These are phyloP conservation scores for Auriscalpium orientale DNA, from an alignment of 768 basidiomycete genomes.

Conservation along the genomic window DNA sequence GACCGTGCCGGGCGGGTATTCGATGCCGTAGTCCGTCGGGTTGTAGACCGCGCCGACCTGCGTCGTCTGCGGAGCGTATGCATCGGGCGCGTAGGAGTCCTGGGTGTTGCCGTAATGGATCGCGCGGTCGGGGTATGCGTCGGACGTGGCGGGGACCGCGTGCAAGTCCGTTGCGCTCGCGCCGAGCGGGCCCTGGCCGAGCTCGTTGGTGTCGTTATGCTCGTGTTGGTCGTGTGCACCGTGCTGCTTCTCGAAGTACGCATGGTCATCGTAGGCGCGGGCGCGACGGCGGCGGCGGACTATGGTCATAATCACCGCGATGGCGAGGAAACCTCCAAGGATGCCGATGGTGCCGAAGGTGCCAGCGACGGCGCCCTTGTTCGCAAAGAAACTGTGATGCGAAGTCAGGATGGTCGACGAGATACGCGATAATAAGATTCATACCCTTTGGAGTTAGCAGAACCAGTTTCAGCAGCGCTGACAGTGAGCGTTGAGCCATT, in stretches of 20 bases:
- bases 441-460: background rate
- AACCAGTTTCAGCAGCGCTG: background rate
- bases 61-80: background rate
- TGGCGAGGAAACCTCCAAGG: conserved; percentile 5
- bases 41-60: background rate
- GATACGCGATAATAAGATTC: background rate
- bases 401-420: conserved; percentile 10
- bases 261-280: background rate
- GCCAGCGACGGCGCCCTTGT: conserved; percentile 14
- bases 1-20: conserved; percentile 3
- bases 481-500: background rate
- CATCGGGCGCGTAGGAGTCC: background rate
- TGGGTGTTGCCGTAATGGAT: conserved; percentile 6
- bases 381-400: conserved; percentile 7
- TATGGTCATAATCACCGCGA: background rate
- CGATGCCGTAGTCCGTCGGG: conserved; percentile 8
- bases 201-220: background rate
- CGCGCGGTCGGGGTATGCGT: conserved; percentile 12
- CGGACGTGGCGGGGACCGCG: background rate
- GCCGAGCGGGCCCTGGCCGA: conserved; percentile 3
- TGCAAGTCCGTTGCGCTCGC: background rate
- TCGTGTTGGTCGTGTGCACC: background rate
- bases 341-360: conserved; percentile 19
- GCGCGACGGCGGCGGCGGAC: background rate
- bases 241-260: conserved; percentile 7